phyloP scores from a whole-genome alignment of 2,329 filamentous ascomycete genomes.

The Fonsecaea nubica region DNA sequence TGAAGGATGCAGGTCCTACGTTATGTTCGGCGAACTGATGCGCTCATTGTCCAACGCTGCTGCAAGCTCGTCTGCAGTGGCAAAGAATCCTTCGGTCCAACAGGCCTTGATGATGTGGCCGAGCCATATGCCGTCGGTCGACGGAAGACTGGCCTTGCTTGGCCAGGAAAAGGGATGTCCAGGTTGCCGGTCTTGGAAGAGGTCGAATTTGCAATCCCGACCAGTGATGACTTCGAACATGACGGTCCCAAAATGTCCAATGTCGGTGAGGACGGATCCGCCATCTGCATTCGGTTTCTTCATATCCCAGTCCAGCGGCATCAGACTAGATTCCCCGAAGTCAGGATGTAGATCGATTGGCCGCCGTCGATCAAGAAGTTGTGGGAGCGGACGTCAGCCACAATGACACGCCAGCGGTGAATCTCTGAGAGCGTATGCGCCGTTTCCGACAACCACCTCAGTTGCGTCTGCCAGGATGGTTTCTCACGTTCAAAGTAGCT shows the following conservation, averaged over 20 bases:
- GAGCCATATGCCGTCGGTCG: slow-evolving; percentile 41
- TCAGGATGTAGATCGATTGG: slow-evolving; percentile 43
- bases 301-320: slow-evolving; percentile 41
- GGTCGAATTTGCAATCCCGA: slow-evolving; percentile 40
- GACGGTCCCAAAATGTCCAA: slow-evolving; percentile 44
- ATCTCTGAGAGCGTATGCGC: slow-evolving; percentile 26
- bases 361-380: slow-evolving; percentile 36
- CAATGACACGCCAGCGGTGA: slow-evolving; percentile 29
- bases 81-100: slow-evolving; percentile 36
- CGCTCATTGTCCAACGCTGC: slow-evolving; percentile 26
- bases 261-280: slow-evolving; percentile 43
- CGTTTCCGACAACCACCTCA: slow-evolving; percentile 28
- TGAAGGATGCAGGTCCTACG: too few relatives aligned
- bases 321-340: slow-evolving; percentile 41
- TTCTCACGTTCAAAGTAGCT: slow-evolving; percentile 20
- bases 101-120: slow-evolving; percentile 42
- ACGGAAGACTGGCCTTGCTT: slow-evolving; percentile 39
- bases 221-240: slow-evolving; percentile 44
- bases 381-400: slow-evolving; percentile 29
- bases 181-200: slow-evolving; percentile 36
- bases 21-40: too few relatives aligned
- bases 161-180: slow-evolving; percentile 38
- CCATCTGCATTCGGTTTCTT: slow-evolving; percentile 41
- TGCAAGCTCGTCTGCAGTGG: slow-evolving; percentile 34
- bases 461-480: slow-evolving; percentile 18